Base-by-base conservation (phyloP, 2,329 filamentous ascomycete genomes). In the Penicillium verrucosum region DNA sequence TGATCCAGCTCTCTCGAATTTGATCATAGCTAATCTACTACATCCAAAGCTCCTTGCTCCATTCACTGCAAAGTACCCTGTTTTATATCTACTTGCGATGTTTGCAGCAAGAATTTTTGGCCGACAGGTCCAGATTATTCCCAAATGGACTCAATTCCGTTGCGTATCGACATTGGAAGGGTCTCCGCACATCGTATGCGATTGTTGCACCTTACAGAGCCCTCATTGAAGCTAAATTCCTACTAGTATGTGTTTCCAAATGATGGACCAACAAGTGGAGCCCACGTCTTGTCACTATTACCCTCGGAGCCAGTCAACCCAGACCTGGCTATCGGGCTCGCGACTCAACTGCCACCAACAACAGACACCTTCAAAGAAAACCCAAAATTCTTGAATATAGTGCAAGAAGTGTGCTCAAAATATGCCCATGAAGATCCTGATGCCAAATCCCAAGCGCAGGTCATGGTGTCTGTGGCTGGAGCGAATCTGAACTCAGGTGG, bases 401-500 rank as follows among this genome's bases (percentile, higher is more conserved):
- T 87, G 0, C 82, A 85, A 62, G 78, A 80, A 3, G 81, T 85
- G 7, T 73, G 86, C 54, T 71, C 77, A 29, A 71, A 81, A 36
- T 71, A 85, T 66, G 84, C 83, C 1, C 73, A 77, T 21, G 68
- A 79, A 49, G 85, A 87, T 58, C 82, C 83, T 0, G 77, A 79
- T 21, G 80, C 85, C 11, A 75, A 82, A 59, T 80, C 80, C 3
- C 82, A 86, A 70, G 85, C 84, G 4, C 77, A 81, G 38, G 81
- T 83, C 51, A 86, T 85, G 75, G 80, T 80, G 5, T 85, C 83
- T 2, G 80, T 81, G 2, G 78, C 82, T 5, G 84, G 84, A 23
- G 80, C 81, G 36, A 79, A 79, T 30, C 70, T 85, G 16, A 79
- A 77, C 40, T 77, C 77, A 7, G 80, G 81, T 14, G 80, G 81